Percentiles rank a stretch among this genome's conserved stretches.
These are phyloP conservation scores for Skeletonema menzelii DNA, from an alignment of 108 stramenopile genomes.

Conservation along the genomic window DNA sequence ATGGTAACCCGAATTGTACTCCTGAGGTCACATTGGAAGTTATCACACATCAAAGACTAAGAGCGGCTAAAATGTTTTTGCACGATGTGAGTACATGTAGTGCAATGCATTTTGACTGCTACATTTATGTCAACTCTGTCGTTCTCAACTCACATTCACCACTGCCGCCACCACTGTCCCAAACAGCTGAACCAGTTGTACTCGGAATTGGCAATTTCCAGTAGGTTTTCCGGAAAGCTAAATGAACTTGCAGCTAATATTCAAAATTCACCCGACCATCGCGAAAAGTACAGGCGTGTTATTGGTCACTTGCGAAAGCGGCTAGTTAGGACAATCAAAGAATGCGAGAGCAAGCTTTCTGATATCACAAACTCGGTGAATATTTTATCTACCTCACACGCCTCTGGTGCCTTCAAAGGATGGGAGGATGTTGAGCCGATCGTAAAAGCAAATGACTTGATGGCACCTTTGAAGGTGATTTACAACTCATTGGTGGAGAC, in stretches of 20 bases:
- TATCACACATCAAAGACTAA: conserved; percentile 73
- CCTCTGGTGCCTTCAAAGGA: conserved; percentile 40
- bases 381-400: conserved; percentile 19
- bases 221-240: conserved; percentile 66
- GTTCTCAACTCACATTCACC: background rate
- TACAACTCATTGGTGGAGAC: conserved; percentile 80
- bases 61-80: conserved; percentile 84
- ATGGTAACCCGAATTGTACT: conserved; percentile 97
- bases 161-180: background rate
- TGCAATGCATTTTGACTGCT: background rate
- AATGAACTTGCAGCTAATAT: conserved; percentile 56
- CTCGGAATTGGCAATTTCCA: conserved; percentile 67
- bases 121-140: background rate
- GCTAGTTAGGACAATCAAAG: conserved; percentile 70
- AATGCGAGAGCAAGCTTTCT: conserved; percentile 57
- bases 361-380: conserved; percentile 18
- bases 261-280: conserved; percentile 42
- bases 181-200: conserved; percentile 18
- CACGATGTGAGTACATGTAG: conserved; percentile 70
- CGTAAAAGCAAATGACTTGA: conserved; percentile 67
- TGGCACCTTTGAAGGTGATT: conserved; percentile 82
- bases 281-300: conserved; percentile 84
- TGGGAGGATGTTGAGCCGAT: conserved; percentile 69
- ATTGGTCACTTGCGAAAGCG: conserved; percentile 77
- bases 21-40: conserved; percentile 91